Evolutionary conservation across 2,329 filamentous ascomycete genomes (phyloP).

Genomic region (Alternaria longipes): DNA sequence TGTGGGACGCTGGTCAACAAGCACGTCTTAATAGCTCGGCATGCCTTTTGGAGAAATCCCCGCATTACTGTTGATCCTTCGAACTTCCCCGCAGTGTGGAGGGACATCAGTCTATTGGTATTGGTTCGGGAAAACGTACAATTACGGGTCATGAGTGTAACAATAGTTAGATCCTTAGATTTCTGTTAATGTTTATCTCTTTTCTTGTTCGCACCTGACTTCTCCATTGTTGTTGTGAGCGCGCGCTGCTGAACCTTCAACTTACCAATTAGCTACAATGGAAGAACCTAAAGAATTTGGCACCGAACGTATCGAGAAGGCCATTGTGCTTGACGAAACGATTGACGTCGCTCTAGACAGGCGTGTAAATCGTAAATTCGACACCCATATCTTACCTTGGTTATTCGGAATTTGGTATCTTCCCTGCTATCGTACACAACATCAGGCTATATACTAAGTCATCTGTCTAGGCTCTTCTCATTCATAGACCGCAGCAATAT

Average conservation of each 20-base stretch:
- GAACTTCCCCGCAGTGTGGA: slow-evolving; percentile 8
- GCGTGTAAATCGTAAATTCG: slow-evolving; percentile 54
- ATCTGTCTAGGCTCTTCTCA: slow-evolving; percentile 48
- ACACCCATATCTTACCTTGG: slow-evolving; percentile 57
- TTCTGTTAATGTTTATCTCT: neutral
- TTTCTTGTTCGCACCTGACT: neutral
- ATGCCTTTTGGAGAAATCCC: slow-evolving; percentile 2
- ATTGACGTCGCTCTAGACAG: slow-evolving; percentile 34
- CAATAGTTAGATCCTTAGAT: neutral
- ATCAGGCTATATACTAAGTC: neutral
- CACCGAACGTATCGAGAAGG: slow-evolving; percentile 12
- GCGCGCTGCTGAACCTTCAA: neutral
- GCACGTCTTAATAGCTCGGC: neutral
- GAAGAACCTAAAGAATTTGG: neutral
- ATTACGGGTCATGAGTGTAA: neutral
- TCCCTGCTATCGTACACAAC: neutral
- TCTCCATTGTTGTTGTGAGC: neutral
- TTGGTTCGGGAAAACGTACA: neutral
- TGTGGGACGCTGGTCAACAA: neutral
- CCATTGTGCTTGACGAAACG: neutral
- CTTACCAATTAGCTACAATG: neutral
- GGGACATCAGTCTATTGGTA: slow-evolving; percentile 4
- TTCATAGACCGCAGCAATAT: slow-evolving; percentile 58
- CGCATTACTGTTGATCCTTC: slow-evolving; percentile 9
- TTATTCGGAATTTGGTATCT: slow-evolving; percentile 55